These are phyloP conservation scores for Triticum dicoccoides DNA, from an alignment of 176 grass and related monocot species.

Conservation along the genomic window DNA sequence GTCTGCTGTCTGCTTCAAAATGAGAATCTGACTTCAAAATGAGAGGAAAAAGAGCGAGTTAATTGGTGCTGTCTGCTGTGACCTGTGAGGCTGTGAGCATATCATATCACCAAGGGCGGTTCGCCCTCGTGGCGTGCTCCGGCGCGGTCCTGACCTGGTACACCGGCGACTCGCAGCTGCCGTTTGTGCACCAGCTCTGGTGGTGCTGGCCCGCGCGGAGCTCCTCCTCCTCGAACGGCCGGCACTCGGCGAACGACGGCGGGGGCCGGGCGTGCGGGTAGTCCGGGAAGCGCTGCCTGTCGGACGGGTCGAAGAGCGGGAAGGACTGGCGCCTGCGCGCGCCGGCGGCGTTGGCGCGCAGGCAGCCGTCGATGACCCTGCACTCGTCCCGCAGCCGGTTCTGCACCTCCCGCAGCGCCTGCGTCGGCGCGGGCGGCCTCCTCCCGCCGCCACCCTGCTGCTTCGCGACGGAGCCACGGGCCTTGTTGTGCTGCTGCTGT, in stretches of 20 bases:
- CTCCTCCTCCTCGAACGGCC: neutral
- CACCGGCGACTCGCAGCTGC: slow-evolving; percentile 47
- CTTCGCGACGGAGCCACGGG: neutral
- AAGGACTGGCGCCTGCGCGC: slow-evolving; percentile 41
- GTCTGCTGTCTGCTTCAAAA: no score
- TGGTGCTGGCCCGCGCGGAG: neutral
- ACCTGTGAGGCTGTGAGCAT: neutral
- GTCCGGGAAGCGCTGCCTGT: slow-evolving; percentile 23
- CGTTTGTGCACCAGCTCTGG: slow-evolving; percentile 10
- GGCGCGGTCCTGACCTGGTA: slow-evolving; percentile 46
- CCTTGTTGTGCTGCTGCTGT: neutral
- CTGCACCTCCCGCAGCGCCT: slow-evolving; percentile 55
- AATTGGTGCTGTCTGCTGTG: no score
- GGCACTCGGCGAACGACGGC: neutral
- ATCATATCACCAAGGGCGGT: slow-evolving; percentile 13
- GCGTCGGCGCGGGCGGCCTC: neutral
- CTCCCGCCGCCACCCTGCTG: neutral
- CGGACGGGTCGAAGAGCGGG: slow-evolving; percentile 73
- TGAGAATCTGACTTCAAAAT: no score
- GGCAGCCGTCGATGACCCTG: slow-evolving; percentile 61
- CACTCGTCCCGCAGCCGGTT: slow-evolving; percentile 65
- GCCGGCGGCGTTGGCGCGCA: slow-evolving; percentile 33
- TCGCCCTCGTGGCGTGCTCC: neutral
- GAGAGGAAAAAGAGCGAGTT: no score
- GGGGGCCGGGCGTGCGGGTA: slow-evolving; percentile 53